These are phyloP conservation scores for Pseudopithomyces maydicus DNA, from an alignment of 2,329 filamentous ascomycete species.

Conservation along the genomic window DNA sequence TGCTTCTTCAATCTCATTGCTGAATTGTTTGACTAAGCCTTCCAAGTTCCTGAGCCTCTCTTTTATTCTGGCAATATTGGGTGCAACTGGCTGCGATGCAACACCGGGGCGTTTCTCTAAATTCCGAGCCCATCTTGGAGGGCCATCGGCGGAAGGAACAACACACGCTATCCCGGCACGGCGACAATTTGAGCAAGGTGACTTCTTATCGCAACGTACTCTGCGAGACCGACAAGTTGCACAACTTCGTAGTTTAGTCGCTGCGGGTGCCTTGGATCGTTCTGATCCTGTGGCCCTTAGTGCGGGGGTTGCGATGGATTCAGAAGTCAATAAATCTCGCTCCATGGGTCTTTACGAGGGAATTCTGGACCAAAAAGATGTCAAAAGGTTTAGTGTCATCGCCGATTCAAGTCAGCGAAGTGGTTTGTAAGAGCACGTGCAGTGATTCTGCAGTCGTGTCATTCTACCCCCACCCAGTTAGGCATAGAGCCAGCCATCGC, in stretches of 20 bases:
- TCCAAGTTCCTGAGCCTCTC: conserved; percentile 58
- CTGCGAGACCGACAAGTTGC: conserved; percentile 60
- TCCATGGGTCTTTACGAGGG: not conserved
- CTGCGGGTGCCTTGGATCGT: not conserved
- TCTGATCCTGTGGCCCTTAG: not conserved
- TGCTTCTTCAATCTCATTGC: conserved; percentile 56
- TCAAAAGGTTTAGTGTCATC: too few relatives aligned
- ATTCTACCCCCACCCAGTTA: too few relatives aligned
- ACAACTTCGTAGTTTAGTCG: conserved; percentile 54
- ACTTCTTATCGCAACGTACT: conserved; percentile 62
- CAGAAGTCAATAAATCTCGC: not conserved
- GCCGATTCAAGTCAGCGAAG: too few relatives aligned
- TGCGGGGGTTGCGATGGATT: not conserved
- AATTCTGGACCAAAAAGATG: too few relatives aligned
- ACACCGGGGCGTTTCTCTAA: conserved; percentile 49
- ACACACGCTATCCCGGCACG: conserved; percentile 59
- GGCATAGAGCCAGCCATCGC: too few relatives aligned
- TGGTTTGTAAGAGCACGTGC: too few relatives aligned
- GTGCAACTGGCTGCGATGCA: conserved; percentile 32
- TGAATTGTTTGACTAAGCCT: conserved; percentile 35
- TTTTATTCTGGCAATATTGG: conserved; percentile 44
- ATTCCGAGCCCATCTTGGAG: conserved; percentile 61
- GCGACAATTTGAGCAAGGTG: conserved; percentile 63
- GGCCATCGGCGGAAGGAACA: conserved; percentile 55
- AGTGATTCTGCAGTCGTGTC: too few relatives aligned